Evolutionary conservation across 2,329 filamentous ascomycete species (phyloP).

Genomic region (Aspergillus sp.): DNA sequence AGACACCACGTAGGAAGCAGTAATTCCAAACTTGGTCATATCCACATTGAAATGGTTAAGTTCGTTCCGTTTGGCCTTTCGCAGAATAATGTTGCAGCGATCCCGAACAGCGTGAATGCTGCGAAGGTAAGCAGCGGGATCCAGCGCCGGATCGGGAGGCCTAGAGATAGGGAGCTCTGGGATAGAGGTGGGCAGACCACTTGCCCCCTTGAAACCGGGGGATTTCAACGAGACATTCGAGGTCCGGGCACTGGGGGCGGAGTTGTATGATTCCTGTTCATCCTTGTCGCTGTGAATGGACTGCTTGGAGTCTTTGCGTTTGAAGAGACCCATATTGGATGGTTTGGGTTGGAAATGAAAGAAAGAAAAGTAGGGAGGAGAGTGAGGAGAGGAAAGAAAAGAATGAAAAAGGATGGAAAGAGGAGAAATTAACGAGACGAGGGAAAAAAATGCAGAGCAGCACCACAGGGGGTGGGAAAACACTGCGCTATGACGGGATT

Average conservation of each 20-base stretch:
- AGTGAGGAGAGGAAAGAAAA: slow-evolving; percentile 6
- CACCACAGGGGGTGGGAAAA: no score
- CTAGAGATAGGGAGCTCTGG: slow-evolving; percentile 74
- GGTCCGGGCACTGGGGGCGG: slow-evolving; percentile 38
- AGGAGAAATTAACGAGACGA: slow-evolving; percentile 1
- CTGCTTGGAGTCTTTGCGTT: slow-evolving; percentile 40
- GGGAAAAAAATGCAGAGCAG: neutral
- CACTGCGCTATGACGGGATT: neutral
- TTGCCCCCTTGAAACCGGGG: slow-evolving; percentile 39
- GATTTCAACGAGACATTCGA: slow-evolving; percentile 46
- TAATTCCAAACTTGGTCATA: slow-evolving; percentile 73
- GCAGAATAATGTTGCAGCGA: slow-evolving; percentile 63
- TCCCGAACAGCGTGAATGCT: slow-evolving; percentile 86
- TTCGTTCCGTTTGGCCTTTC: slow-evolving; percentile 69
- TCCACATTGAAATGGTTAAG: slow-evolving; percentile 86
- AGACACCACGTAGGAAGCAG: slow-evolving; percentile 78
- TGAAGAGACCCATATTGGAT: slow-evolving; percentile 39
- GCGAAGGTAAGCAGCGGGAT: slow-evolving; percentile 83
- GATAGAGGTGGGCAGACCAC: slow-evolving; percentile 47
- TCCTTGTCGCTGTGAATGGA: slow-evolving; percentile 32
- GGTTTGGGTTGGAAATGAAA: neutral
- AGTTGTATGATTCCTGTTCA: slow-evolving; percentile 33
- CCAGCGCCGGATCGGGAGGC: slow-evolving; percentile 77
- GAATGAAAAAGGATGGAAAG: slow-evolving; percentile 10
- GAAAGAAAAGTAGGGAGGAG: slow-evolving; percentile 2